phyloP scores from a whole-genome alignment of 192 early-diverging fungal species.

The Podila minutissima region DNA sequence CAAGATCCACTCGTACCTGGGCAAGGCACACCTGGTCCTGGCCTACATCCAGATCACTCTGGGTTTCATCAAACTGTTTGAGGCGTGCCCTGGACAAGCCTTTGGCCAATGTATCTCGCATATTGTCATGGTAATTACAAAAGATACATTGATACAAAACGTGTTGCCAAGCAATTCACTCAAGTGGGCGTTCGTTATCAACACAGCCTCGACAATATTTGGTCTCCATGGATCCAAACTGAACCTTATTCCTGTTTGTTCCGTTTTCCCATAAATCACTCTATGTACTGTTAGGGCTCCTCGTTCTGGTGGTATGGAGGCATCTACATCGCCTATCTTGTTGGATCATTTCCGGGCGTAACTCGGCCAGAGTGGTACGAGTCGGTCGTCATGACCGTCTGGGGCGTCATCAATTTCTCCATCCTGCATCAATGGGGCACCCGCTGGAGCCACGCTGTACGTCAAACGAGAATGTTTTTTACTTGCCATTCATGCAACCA shows the following conservation, averaged over 20 bases:
- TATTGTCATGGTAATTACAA: conserved; percentile 49
- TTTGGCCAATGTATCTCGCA: conserved; percentile 51
- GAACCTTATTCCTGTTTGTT: too few species aligned
- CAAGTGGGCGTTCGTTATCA: too few species aligned
- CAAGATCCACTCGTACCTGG: conserved; percentile 41
- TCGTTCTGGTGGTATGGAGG: conserved; percentile 56
- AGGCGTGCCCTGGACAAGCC: conserved; percentile 38
- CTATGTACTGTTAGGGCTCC: conserved; percentile 22
- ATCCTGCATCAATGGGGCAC: conserved; percentile 54
- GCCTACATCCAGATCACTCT: conserved; percentile 48
- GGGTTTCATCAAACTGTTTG: conserved; percentile 33
- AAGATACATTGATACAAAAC: too few species aligned
- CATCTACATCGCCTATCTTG: conserved; percentile 55
- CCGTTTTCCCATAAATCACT: neutral
- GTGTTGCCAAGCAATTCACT: too few species aligned
- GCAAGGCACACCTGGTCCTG: conserved; percentile 29
- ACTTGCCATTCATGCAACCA: neutral
- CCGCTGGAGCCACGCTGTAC: conserved; percentile 51
- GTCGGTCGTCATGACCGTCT: conserved; percentile 46
- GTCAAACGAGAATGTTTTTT: conserved; percentile 2
- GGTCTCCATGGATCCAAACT: neutral
- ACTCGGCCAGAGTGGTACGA: conserved; percentile 55
- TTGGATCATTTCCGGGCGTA: conserved; percentile 49
- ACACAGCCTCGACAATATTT: neutral
- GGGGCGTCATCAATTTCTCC: conserved; percentile 57